Base-by-base conservation (phyloP, 306 rosid species). In the Trichosanthes cucumerina region DNA sequence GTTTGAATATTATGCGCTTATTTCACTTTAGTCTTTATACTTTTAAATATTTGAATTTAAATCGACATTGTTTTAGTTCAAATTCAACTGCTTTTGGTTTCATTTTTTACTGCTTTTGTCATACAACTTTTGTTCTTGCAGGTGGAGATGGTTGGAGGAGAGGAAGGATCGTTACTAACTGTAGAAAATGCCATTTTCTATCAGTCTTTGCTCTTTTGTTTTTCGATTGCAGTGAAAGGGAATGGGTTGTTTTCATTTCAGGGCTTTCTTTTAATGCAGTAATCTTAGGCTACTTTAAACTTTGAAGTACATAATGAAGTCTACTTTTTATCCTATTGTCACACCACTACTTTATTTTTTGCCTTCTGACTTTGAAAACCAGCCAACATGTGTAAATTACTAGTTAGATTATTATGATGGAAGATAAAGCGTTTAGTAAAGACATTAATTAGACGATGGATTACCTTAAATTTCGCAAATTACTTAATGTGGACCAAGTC, bases 161-260 rank as follows among this genome's bases (percentile, higher is more conserved):
- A 74, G 46, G 78, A 74, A n/a, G 59, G 78, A 74, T 41, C 28
- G 56, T 50, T 74, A 74, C 44, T 74, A 11, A 31, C 9, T 10
- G 28, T 16, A 18, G 44, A 28, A 28, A 28, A 31, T 33, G 9
- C 10, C 24, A 72, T 72, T 24, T n/a, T 68, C 62, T 53, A 34
- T 23, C 74, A 58, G 50, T 31, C 47, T 78, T 7, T 59, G 79
- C 79, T 58, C 73, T 59, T 28, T 66, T 33, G 43, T 54, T 81
- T 81, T 87, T 79, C 26, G 75, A 46, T 79, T 80, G 24, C 24
- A 38, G 65, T 72, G 77, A 46, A 59, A 68, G 76, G 28, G 68
- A 41, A 65, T 50, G 34, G 57, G 80, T 59, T 28, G 66, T 74
- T 82, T 83, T 78, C 80, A 81, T 82, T 83, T 78, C 80, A 81